Conservation (phyloP, 352 stramenopile species). For the Globisporangium abappressorium region DNA sequence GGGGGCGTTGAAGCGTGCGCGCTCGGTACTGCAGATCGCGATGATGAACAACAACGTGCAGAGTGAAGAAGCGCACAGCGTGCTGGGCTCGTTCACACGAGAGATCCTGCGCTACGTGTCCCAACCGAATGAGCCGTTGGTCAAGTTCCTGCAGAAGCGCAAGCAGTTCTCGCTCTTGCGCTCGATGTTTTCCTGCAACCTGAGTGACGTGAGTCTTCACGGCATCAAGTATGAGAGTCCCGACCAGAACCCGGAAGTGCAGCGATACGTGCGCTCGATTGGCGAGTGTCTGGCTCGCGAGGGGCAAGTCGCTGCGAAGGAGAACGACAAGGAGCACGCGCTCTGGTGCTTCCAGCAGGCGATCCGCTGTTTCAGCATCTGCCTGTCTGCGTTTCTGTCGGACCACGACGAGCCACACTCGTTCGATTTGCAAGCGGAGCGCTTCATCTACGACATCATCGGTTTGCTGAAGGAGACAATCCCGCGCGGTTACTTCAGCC, state of each 20-base stretch:
- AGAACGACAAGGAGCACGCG: conserved; percentile 36
- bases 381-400: conserved; percentile 52
- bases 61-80: conserved; percentile 51
- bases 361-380: conserved; percentile 70
- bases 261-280: conserved; percentile 57
- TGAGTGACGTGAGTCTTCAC: conserved; percentile 58
- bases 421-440: conserved; percentile 32
- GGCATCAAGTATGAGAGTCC: conserved; percentile 29
- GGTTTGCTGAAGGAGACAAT: conserved; percentile 67
- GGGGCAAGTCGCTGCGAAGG: conserved; percentile 39
- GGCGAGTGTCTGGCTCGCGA: conserved; percentile 66
- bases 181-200: conserved; percentile 60
- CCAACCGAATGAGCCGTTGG: conserved; percentile 50
- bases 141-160: conserved; percentile 62
- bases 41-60: conserved; percentile 37
- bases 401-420: conserved; percentile 29
- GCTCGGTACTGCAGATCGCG: conserved; percentile 38
- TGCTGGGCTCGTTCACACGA: conserved; percentile 52
- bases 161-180: conserved; percentile 65
- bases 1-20: conserved; percentile 45
- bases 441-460: conserved; percentile 65
- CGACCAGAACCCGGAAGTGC: conserved; percentile 28
- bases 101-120: conserved; percentile 56
- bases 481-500: conserved; percentile 47
- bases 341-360: conserved; percentile 70